A percentile compares a stretch with the other conserved stretches of the same genome.
Conservation (phyloP, 192 early-diverging fungal genomes). For the Chytriomyces hyalinus region DNA sequence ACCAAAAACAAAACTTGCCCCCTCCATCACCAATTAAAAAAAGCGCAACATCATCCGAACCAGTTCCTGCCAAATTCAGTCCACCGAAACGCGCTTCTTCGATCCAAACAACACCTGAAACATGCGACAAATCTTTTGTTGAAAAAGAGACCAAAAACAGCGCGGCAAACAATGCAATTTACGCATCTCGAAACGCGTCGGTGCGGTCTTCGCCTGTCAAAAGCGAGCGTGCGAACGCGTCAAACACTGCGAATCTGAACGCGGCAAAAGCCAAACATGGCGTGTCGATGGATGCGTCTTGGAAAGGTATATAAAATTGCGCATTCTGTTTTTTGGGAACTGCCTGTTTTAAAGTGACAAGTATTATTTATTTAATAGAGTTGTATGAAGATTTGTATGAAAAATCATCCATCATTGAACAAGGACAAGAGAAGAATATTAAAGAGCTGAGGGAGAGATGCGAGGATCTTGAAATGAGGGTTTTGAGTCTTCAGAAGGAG, state of each 20-base stretch:
- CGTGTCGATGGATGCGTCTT: background rate
- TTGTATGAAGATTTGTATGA: slow-evolving; percentile 27
- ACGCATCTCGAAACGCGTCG: background rate
- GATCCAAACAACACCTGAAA: no score
- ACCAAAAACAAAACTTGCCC: no score
- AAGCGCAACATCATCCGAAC: no score
- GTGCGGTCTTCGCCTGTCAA: background rate
- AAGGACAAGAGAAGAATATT: background rate
- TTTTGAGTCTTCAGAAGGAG: slow-evolving; percentile 73
- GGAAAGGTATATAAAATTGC: slow-evolving; percentile 5
- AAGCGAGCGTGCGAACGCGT: no score
- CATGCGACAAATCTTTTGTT: no score
- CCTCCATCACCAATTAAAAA: no score
- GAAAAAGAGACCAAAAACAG: no score
- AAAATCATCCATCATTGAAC: slow-evolving; percentile 14
- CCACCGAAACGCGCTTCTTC: no score
- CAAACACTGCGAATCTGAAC: no score
- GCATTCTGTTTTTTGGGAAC: background rate
- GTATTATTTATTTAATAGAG: background rate
- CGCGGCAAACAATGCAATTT: no score
- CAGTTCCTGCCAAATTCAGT: no score
- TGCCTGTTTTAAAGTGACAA: no score
- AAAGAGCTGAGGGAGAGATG: background rate
- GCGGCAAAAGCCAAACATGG: background rate
- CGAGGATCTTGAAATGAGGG: slow-evolving; percentile 9